phyloP scores from a whole-genome alignment of 1,284 basidiomycete species.

The Calocybe gambosa region DNA sequence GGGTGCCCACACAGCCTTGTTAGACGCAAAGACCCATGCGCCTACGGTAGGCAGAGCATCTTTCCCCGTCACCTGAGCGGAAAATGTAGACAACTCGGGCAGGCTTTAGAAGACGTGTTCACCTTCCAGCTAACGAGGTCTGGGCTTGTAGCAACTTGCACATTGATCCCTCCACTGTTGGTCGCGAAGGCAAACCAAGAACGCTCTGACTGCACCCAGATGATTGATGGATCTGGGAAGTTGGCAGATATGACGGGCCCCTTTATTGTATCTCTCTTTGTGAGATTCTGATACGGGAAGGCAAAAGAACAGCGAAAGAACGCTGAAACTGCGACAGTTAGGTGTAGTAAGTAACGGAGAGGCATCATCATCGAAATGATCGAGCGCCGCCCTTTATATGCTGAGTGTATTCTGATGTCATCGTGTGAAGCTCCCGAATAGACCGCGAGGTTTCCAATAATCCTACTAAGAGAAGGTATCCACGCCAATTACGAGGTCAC shows the following conservation, averaged over 20 bases:
- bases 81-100: not conserved
- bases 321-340: not conserved
- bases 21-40: slow-evolving; percentile 9
- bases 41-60: slow-evolving; percentile 11
- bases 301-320: not conserved
- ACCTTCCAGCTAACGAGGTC: slow-evolving; percentile 9
- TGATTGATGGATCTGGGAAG: slow-evolving; percentile 12
- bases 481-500: not conserved
- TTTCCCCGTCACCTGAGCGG: slow-evolving; percentile 2
- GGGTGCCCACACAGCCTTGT: slow-evolving; percentile 12
- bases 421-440: too few relatives aligned
- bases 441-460: too few relatives aligned
- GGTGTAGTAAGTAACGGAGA: not conserved
- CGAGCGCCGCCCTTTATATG: too few relatives aligned
- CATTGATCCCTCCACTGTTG: slow-evolving; percentile 7
- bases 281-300: slow-evolving; percentile 7
- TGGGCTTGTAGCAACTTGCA: slow-evolving; percentile 9
- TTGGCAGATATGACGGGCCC: slow-evolving; percentile 10
- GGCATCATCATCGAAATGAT: not conserved
- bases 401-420: too few relatives aligned
- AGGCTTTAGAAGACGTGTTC: not conserved
- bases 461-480: too few relatives aligned
- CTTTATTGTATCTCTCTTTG: slow-evolving; percentile 10
- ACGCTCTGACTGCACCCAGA: slow-evolving; percentile 9
- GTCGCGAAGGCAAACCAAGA: slow-evolving; percentile 14